phyloP scores from a whole-genome alignment of 805 yeast genomes.

The Sporopachydermia quercuum region DNA sequence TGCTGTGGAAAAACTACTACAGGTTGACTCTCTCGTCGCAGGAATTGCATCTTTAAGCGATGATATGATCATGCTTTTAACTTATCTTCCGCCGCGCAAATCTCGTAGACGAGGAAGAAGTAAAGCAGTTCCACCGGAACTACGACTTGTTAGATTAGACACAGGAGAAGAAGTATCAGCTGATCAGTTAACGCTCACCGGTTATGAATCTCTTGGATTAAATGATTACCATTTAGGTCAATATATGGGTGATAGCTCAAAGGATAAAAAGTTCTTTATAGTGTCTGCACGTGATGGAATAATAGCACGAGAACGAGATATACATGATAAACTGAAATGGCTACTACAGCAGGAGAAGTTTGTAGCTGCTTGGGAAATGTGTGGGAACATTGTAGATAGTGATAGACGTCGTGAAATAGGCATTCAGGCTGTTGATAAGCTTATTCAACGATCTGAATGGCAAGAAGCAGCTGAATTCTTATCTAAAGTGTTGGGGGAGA shows the following conservation, averaged over 20 bases:
- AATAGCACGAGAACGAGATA: constrained; percentile 52
- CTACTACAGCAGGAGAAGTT: constrained; percentile 36
- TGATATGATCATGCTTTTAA: constrained; percentile 48
- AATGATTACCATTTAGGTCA: constrained; percentile 68
- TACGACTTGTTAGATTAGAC: constrained; percentile 47
- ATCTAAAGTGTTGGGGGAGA: constrained; percentile 20
- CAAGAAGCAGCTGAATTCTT: constrained; percentile 37
- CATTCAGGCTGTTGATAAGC: constrained; percentile 27
- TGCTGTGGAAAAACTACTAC: constrained; percentile 25
- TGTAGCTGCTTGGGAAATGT: constrained; percentile 66
- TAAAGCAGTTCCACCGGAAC: constrained; percentile 46
- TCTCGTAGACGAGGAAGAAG: constrained; percentile 9
- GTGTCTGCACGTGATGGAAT: constrained; percentile 76
- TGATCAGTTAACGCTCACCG: constrained; percentile 59
- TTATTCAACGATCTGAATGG: constrained; percentile 33
- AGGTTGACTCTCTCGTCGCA: constrained; percentile 40
- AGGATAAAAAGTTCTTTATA: constrained; percentile 38
- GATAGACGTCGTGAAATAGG: constrained; percentile 46
- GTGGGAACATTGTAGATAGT: constrained; percentile 38
- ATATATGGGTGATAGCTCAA: constrained; percentile 24
- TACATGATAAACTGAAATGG: constrained; percentile 65
- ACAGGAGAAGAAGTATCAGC: constrained; percentile 63
- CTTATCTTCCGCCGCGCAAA: constrained; percentile 28
- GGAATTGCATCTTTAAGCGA: constrained; percentile 70
- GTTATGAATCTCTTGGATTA: constrained; percentile 43